phyloP scores from a whole-genome alignment of 805 yeast genomes.

The Sugiyamaella lignohabitans region DNA sequence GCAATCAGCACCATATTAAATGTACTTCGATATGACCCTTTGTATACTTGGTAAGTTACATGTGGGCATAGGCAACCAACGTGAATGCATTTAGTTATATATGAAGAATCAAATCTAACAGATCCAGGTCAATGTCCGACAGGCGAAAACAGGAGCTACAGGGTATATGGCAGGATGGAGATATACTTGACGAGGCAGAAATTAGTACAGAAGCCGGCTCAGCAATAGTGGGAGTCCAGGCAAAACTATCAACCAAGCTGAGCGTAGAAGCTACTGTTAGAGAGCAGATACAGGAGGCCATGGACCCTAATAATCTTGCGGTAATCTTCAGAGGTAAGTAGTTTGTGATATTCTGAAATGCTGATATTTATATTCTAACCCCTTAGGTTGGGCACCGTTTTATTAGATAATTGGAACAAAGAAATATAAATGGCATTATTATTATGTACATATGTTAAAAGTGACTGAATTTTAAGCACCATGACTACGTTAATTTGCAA shows the following conservation, averaged over 20 bases:
- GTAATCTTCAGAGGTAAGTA: constrained; percentile 75
- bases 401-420: constrained; percentile 17
- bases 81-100: no score
- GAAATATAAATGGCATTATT: background rate
- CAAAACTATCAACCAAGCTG: constrained; percentile 64
- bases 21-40: constrained; percentile 85
- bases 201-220: constrained; percentile 69
- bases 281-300: constrained; percentile 72
- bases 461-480: no score
- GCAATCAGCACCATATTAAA: constrained; percentile 76
- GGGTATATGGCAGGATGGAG: constrained; percentile 25
- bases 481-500: background rate
- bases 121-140: constrained; percentile 60
- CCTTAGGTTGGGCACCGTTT: constrained; percentile 34
- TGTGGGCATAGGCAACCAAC: background rate
- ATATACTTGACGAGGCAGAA: constrained; percentile 16
- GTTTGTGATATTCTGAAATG: background rate
- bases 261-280: constrained; percentile 81
- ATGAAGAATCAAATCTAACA: constrained; percentile 3
- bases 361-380: background rate
- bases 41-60: constrained; percentile 64
- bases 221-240: constrained; percentile 67
- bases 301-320: constrained; percentile 59
- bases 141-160: constrained; percentile 52
- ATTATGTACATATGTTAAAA: no score